These are phyloP conservation scores for Suhomyces panamericanus DNA, from an alignment of 1,139 yeast genomes.

Conservation along the genomic window DNA sequence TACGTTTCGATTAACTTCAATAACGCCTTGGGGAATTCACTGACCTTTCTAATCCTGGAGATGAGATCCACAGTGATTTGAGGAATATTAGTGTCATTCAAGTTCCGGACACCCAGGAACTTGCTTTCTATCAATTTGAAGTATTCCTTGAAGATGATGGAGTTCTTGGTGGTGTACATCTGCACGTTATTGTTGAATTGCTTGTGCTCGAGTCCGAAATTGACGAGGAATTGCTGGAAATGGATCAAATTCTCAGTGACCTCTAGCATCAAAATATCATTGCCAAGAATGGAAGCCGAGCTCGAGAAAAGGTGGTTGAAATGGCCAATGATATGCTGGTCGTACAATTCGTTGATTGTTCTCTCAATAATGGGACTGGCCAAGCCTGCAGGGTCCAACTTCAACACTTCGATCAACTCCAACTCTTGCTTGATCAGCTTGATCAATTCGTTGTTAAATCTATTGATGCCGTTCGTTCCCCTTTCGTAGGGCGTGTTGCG, in stretches of 20 bases:
- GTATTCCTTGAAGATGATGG: constrained; percentile 50
- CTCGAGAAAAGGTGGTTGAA: constrained; percentile 16
- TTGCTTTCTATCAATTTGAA: constrained; percentile 55
- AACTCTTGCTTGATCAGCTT: constrained; percentile 51
- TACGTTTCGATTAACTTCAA: constrained; percentile 50
- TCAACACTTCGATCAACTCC: constrained; percentile 30
- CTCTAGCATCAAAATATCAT: constrained; percentile 44
- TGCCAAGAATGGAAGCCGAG: constrained; percentile 18
- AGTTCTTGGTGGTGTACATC: constrained; percentile 15
- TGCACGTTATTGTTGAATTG: constrained; percentile 14
- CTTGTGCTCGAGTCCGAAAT: constrained; percentile 14
- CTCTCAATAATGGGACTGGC: constrained; percentile 26
- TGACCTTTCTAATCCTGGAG: constrained; percentile 61
- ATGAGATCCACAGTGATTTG: constrained; percentile 66
- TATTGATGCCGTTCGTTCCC: constrained; percentile 60
- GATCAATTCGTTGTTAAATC: constrained; percentile 54
- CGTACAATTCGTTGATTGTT: constrained; percentile 25
- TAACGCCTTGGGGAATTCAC: constrained; percentile 62
- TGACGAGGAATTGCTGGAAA: constrained; percentile 23
- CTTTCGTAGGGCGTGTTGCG: constrained; percentile 54
- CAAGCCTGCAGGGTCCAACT: constrained; percentile 17
- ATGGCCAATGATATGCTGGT: constrained; percentile 14
- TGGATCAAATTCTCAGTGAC: constrained; percentile 38
- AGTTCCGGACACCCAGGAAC: constrained; percentile 40
- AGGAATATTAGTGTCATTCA: constrained; percentile 65